phyloP scores from a whole-genome alignment of 352 stramenopile species.

The Globisporangium nagaii region DNA sequence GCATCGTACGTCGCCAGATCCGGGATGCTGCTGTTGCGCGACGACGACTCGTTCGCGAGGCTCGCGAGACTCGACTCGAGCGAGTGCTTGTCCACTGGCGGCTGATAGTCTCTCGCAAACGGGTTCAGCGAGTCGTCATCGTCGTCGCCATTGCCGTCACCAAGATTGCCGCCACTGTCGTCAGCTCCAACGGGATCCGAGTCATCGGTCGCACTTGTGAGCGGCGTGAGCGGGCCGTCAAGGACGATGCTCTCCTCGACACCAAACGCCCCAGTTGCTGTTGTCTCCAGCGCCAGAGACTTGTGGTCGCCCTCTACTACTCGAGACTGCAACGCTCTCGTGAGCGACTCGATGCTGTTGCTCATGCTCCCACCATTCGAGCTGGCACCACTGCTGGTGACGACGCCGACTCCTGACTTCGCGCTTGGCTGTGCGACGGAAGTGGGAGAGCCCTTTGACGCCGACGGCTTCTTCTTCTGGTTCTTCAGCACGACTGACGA shows the following conservation, averaged over 20 bases:
- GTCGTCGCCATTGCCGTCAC: slow-evolving; percentile 6
- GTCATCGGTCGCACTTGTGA: not conserved
- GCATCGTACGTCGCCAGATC: slow-evolving; percentile 4
- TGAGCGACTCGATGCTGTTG: slow-evolving; percentile 4
- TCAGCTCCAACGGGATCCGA: not conserved
- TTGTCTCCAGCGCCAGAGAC: not conserved
- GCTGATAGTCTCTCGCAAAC: slow-evolving; percentile 48
- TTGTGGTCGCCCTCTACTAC: not conserved
- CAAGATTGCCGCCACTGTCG: not conserved
- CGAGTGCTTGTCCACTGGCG: slow-evolving; percentile 17
- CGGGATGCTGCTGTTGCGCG: slow-evolving; percentile 7
- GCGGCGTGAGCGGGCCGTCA: not conserved
- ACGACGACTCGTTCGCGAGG: slow-evolving; percentile 16
- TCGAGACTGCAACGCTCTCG: not conserved
- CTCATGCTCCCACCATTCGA: not conserved
- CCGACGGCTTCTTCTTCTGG: slow-evolving; percentile 12
- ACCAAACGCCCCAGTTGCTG: not conserved
- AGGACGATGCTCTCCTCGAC: not conserved
- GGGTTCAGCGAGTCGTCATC: slow-evolving; percentile 72
- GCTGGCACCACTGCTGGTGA: not conserved
- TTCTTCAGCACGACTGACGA: slow-evolving; percentile 64
- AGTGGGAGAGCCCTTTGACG: slow-evolving; percentile 10
- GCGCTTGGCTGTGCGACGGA: slow-evolving; percentile 3
- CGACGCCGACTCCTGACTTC: not conserved
- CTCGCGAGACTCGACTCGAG: slow-evolving; percentile 29